phyloP scores from a whole-genome alignment of 2,329 filamentous ascomycete species.

The Ceratocystiopsis sp. region DNA sequence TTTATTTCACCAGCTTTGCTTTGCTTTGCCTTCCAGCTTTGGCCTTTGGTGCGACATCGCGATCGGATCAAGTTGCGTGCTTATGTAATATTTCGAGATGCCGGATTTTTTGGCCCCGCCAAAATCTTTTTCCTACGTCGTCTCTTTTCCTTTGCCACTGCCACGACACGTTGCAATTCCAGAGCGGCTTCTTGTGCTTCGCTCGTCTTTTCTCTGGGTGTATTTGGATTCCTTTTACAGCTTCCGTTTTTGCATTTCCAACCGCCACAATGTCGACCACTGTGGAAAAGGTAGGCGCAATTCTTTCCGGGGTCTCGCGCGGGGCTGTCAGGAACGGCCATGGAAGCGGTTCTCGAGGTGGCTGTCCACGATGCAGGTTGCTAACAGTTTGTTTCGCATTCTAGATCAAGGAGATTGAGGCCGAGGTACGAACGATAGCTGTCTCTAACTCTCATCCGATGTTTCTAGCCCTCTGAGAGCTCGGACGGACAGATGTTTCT shows the following conservation, averaged over 20 bases:
- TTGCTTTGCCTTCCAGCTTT: too few species aligned
- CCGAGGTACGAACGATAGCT: constrained; percentile 77
- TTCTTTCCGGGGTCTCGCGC: too few species aligned
- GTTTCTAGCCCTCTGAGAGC: background rate
- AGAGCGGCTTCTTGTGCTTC: too few species aligned
- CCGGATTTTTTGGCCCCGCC: constrained; percentile 8
- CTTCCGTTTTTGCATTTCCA: background rate
- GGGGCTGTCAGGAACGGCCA: too few species aligned
- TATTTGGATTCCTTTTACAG: background rate
- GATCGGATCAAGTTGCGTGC: too few species aligned
- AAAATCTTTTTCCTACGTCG: constrained; percentile 1
- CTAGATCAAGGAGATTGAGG: constrained; percentile 91
- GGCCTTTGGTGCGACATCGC: too few species aligned
- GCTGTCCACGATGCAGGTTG: background rate
- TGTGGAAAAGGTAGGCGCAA: constrained; percentile 62
- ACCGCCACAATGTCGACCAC: constrained; percentile 73
- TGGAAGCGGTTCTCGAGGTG: too few species aligned
- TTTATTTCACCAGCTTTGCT: too few species aligned
- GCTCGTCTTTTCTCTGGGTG: too few species aligned
- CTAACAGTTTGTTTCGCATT: constrained; percentile 2
- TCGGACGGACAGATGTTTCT: too few species aligned
- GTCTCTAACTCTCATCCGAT: constrained; percentile 1
- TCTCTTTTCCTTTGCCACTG: background rate
- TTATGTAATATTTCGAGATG: too few species aligned
- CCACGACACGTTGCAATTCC: too few species aligned